Base-by-base conservation (phyloP, 1,284 basidiomycete genomes). In the Retiboletus flavoniger region DNA sequence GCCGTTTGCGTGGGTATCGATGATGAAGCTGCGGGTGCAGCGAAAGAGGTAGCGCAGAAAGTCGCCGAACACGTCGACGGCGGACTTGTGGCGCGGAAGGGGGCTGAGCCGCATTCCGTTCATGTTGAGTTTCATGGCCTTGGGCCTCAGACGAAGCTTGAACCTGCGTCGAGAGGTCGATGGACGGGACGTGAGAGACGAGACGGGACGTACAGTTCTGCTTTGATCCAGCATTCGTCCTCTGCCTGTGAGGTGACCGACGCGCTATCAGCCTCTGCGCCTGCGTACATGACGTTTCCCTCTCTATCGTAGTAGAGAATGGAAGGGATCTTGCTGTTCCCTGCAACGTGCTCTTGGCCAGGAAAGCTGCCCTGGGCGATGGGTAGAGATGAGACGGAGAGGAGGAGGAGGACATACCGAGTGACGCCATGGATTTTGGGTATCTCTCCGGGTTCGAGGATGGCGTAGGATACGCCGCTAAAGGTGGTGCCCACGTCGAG, bases 271-370 rank as follows among this genome's bases (percentile, higher is more conserved):
- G 87, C 83, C 66, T 90, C 87, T 53, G 88, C 88, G 14, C 88
- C 88, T 17, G 85, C 86, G 44, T 81, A 85, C 71, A 79, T 80
- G 74, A 89, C 77, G 57, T 71, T 74, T 13, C 87, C 87, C 47
- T 75, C 63, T 56, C 70, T 73, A 63, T 89, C 84, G 61, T 90
- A 90, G 67, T 83, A 89, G 69, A 89, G 78, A 24, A 87, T 70
- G 28, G 88, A 83, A 40, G 88, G 88, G 63, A 90, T 89, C 74
- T 91, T 91, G 53, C 85, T 83, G 68, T 89, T 89, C 45, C 88
- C 88, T 17, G 84, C 87, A 49, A 88, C 85, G 76, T 90, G 85
- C 71, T 90, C 87, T 70, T 91, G 88, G 17, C 87, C 87, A 8
- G 87, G 87, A 58, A 89, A 90, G 58, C 87, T 89, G 56, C 36